phyloP scores from a whole-genome alignment of 805 yeast genomes.

The Starmerella apicola region DNA sequence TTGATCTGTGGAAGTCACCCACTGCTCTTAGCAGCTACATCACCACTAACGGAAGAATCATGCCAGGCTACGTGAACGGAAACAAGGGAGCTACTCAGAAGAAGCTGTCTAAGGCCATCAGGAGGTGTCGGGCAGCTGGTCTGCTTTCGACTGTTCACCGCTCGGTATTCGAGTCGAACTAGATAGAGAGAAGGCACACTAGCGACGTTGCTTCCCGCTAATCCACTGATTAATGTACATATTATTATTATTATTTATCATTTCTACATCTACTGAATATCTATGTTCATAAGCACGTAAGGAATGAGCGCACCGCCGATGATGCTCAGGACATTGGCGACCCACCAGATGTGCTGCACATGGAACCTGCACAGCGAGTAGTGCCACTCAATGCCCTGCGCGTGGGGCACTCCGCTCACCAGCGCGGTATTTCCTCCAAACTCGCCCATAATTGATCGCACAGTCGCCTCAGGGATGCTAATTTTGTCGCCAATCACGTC shows the following conservation, averaged over 20 bases:
- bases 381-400: slow-evolving; percentile 47
- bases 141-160: slow-evolving; percentile 59
- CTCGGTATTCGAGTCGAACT: slow-evolving; percentile 16
- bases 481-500: slow-evolving; percentile 14
- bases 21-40: slow-evolving; percentile 52
- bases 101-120: slow-evolving; percentile 59
- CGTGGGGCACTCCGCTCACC: slow-evolving; percentile 51
- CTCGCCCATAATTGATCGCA: slow-evolving; percentile 93
- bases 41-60: slow-evolving; percentile 61
- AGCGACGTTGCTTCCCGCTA: too few relatives aligned
- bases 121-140: slow-evolving; percentile 71
- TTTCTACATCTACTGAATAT: too few relatives aligned
- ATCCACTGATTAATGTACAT: slow-evolving; percentile 1
- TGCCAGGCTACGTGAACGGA: slow-evolving; percentile 61
- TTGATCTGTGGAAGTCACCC: slow-evolving; percentile 62
- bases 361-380: slow-evolving; percentile 69
- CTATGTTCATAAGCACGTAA: too few relatives aligned
- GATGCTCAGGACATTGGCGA: slow-evolving; percentile 43
- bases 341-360: slow-evolving; percentile 96
- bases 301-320: slow-evolving; percentile 18
- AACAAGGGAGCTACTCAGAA: slow-evolving; percentile 55
- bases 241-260: not conserved
- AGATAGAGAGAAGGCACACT: too few relatives aligned
- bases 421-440: slow-evolving; percentile 81
- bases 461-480: slow-evolving; percentile 50